Conservation (phyloP, 2,329 filamentous ascomycete genomes). For the Diaporthe capsici region DNA sequence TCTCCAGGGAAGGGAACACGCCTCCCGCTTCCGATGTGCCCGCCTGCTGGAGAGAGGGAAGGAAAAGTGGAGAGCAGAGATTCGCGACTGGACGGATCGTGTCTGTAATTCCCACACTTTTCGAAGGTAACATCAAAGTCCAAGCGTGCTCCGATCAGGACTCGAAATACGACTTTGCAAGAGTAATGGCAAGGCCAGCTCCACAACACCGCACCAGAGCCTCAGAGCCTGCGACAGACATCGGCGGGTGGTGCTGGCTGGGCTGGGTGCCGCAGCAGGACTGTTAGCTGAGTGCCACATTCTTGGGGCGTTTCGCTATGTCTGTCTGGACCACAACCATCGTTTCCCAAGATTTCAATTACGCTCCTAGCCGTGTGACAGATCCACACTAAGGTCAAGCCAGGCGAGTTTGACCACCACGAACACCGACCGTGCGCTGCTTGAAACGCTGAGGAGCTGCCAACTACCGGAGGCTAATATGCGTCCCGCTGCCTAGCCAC, state of each 20-base stretch:
- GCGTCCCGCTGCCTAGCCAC: slow-evolving; percentile 23
- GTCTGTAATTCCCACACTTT: slow-evolving; percentile 19
- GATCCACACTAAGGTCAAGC: slow-evolving; percentile 29
- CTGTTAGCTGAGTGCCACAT: slow-evolving; percentile 16
- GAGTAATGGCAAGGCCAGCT: slow-evolving; percentile 10
- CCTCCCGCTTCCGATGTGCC: neutral
- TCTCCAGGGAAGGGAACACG: neutral
- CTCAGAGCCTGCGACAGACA: slow-evolving; percentile 1
- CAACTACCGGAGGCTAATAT: slow-evolving; percentile 28
- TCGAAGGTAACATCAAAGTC: neutral
- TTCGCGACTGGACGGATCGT: slow-evolving; percentile 26
- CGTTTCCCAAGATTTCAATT: slow-evolving; percentile 25
- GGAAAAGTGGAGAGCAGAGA: neutral
- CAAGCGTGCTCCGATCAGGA: neutral
- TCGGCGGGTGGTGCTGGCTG: neutral
- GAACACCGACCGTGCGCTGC: slow-evolving; percentile 28
- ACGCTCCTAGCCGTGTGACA: slow-evolving; percentile 32
- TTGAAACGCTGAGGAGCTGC: slow-evolving; percentile 31
- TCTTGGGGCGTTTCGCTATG: slow-evolving; percentile 28
- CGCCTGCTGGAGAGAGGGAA: neutral
- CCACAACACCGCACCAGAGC: neutral
- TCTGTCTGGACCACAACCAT: slow-evolving; percentile 15
- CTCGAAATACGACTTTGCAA: slow-evolving; percentile 9
- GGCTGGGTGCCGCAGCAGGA: neutral
- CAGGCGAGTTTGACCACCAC: slow-evolving; percentile 29